phyloP scores from a whole-genome alignment of 2,329 filamentous ascomycete species.

The Penicillium griseofulvum region DNA sequence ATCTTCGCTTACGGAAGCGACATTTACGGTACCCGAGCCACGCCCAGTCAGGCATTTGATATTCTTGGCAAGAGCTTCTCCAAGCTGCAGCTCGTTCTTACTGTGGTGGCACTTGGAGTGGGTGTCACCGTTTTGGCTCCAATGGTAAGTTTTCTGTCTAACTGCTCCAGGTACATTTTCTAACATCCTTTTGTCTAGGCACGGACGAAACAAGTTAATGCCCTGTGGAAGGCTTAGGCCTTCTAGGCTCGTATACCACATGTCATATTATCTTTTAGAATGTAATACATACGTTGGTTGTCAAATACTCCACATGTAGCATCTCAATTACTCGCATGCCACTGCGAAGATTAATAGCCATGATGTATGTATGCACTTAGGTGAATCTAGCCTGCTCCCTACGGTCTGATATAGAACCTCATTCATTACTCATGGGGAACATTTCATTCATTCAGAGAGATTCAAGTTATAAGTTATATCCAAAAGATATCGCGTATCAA shows the following conservation, averaged over 20 bases:
- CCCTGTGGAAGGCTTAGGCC: slow-evolving; percentile 21
- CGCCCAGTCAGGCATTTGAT: slow-evolving; percentile 89
- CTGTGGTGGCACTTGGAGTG: slow-evolving; percentile 73
- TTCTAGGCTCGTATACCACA: neutral
- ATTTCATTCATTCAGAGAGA: slow-evolving; percentile 4
- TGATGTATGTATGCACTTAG: too few relatives aligned
- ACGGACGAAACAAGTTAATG: slow-evolving; percentile 25
- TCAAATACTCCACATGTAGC: neutral
- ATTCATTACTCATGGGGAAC: neutral
- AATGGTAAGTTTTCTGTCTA: slow-evolving; percentile 62
- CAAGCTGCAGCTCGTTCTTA: slow-evolving; percentile 78
- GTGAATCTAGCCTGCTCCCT: neutral
- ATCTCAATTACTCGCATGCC: neutral
- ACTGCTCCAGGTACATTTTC: slow-evolving; percentile 1
- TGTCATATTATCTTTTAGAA: slow-evolving; percentile 1
- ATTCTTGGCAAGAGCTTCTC: slow-evolving; percentile 91
- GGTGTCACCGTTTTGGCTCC: slow-evolving; percentile 79
- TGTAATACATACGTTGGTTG: slow-evolving; percentile 2
- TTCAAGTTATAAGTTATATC: too few relatives aligned
- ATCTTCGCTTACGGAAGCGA: slow-evolving; percentile 84
- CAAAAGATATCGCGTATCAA: slow-evolving; percentile 1
- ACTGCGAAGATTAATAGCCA: neutral
- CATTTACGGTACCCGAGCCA: slow-evolving; percentile 79
- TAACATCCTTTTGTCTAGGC: slow-evolving; percentile 12
- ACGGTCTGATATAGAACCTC: neutral